Base-by-base conservation (phyloP, 75 land plant species). In the Sequoiadendron giganteum region DNA sequence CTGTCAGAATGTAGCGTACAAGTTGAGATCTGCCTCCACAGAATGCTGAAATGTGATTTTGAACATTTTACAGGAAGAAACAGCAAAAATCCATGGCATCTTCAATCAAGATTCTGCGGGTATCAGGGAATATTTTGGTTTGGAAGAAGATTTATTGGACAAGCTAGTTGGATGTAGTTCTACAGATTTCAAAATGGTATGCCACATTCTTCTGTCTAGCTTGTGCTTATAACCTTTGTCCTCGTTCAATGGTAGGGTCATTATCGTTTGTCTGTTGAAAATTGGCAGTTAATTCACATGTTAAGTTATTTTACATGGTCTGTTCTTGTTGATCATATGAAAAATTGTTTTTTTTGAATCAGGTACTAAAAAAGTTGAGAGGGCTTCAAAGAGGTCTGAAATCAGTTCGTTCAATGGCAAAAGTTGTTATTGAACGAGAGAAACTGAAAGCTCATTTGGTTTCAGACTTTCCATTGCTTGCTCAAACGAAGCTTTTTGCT, bases 361-460 rank as follows among this genome's bases (percentile, higher is more conserved):
- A n/a, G 84, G n/a, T 82, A 43, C 47, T 25, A 28, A 10, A 82
- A 82, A 43, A 82, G 28, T 82, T 82, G 49, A 43, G 30, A 25
- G 84, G 49, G 52, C 52, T 82, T 43, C 84, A 47, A 82, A 47
- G 52, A 47, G 84, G 42, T 15, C 52, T 47, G 84, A 47, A 82
- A 47, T 82, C 84, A 43, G 84, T 82, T 82, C 30, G 52, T 43
- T 82, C 84, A 82, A 47, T 82, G n/a, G 84, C 84, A 82, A 13
- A 47, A 82, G 45, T 45, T 82, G 49, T 82, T n/a, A 82, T 82
- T 45, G 45, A 47, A 42, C 84, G 84, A 82, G 84, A 82, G 42
- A 82, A 47, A 49, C 10, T 82, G 45, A 82, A 82, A 82, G 84
- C 34, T 82, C 15, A 28, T 11, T 82, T 82, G 30, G 7, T 43